Conservation (phyloP, 768 basidiomycete species). For the Pisolithus tinctorius region DNA sequence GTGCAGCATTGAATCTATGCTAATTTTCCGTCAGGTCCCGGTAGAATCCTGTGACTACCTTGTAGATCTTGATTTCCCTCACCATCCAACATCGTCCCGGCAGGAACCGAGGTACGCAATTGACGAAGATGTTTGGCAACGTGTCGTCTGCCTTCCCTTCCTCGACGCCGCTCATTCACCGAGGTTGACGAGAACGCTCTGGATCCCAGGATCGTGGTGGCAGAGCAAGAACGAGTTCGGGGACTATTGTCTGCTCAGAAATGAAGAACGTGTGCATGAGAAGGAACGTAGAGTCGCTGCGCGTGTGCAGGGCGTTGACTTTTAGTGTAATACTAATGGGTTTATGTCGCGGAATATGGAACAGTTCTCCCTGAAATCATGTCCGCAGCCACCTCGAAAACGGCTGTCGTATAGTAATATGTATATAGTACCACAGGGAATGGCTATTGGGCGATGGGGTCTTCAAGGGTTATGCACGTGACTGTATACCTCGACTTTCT, state of each 20-base stretch:
- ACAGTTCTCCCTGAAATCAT: too few species aligned
- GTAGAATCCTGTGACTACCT: conserved; percentile 79
- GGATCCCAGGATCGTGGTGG: conserved; percentile 71
- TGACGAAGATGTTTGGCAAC: conserved; percentile 69
- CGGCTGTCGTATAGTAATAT: too few species aligned
- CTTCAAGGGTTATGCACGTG: too few species aligned
- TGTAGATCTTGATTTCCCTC: conserved; percentile 84
- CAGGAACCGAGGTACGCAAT: conserved; percentile 78
- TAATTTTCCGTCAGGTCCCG: conserved; percentile 45
- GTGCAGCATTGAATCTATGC: conserved; percentile 1
- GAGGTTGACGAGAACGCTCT: conserved; percentile 67
- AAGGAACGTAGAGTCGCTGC: conserved; percentile 20
- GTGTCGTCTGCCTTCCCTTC: conserved; percentile 74
- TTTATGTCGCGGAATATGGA: too few species aligned
- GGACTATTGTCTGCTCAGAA: conserved; percentile 84
- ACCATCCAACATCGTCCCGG: conserved; percentile 44
- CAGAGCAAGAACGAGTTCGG: conserved; percentile 70
- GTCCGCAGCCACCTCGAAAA: too few species aligned
- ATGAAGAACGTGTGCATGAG: conserved; percentile 32
- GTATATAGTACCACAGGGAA: too few species aligned
- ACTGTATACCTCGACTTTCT: too few species aligned
- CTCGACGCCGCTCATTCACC: conserved; percentile 75
- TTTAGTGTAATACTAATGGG: background rate
- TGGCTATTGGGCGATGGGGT: too few species aligned
- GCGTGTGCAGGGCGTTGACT: conserved; percentile 1